Evolutionary conservation across 2,329 filamentous ascomycete species (phyloP), one percentile per base, ranked within the genome.

Genomic region (Ophiostoma sp.): DNA sequence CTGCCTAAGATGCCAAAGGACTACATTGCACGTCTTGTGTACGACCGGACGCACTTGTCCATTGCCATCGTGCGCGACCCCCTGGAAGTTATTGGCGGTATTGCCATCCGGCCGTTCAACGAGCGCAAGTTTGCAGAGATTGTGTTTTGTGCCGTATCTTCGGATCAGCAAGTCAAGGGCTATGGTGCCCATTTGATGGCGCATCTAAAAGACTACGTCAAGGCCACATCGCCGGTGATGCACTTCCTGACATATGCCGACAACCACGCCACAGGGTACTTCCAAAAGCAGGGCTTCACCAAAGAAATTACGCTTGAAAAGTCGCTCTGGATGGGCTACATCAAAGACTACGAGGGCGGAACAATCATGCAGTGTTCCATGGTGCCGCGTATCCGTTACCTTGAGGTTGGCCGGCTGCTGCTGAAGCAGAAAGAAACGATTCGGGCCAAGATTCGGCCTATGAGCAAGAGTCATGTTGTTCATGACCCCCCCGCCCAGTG

Each of bases 291-390:
- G 79, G 95, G 95, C 0, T 99, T 99, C 77, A 98, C 95, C 1
- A 99, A 99, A 79, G 94, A 99, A 76, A 98, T 99, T 74, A 97
- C 94, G 0, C 87, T 99, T 0, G 91, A 95, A 71, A 91, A 90
- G 76, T 88, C 90, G 2, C 89, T 93, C 2, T 99, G 95, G 95
- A 98, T 98, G 95, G 95, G 95, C 1, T 99, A 98, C 76, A 99
- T 99, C 83, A 99, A 99, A 79, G 95, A 99, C 78, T 99, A 99
- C 79, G 95, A 99, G 80, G 95, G 95, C 71, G 95, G 95, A 71
- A 99, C 95, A 0, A 96, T 99, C 72, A 99, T 99, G 95, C 95
- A 99, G 81, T 99, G 95, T 77, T 93, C 91, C 69, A 98, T 99
- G 95, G 86, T 99, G n/a, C 94, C 94, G 8, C 91, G 91, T 73